Base-by-base conservation (phyloP, 2,329 filamentous ascomycete genomes). In the Ceratocystis lukuohia region DNA sequence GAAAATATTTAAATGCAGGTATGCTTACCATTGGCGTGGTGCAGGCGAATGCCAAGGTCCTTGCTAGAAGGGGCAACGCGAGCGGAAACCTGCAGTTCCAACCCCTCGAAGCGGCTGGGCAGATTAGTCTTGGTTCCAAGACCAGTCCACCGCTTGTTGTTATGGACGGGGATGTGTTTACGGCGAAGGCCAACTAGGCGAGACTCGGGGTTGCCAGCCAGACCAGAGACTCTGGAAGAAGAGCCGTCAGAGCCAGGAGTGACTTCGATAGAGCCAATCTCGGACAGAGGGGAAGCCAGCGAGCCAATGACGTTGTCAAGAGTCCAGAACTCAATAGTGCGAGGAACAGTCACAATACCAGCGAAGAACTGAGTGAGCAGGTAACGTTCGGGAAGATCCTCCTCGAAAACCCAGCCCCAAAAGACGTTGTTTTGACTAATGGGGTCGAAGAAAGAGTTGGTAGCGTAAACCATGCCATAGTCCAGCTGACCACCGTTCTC, bases 381-480 rank as follows among this genome's bases (percentile, higher is more conserved):
- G 48, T 62, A 68, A 12, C 63, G 63, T 10, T 48, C 56, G 8
- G 66, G 59, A 5, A 68, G 59, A 48, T 68, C 66, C n/a, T 68
- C 66, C 41, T 68, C 66, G 3, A 30, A 20, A 10, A 64, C 25
- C 64, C 64, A 65, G 22, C 45, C 66, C 59, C 59, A 63, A 20
- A 63, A 50, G 20, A 68, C 30, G 59, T 65, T 28, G 4, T 37
- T 48, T 25, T 65, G 28, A 5, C 46, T 63, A 30, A 65, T 8
- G 48, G 66, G 66, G 41, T 71, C 71, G 22, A 66, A 65, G 69
- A 72, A 71, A 2, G 70, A 62, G 66, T 72, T 70, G 2, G 67
- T 69, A 4, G 71, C 71, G 65, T 72, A 71, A 10, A 70, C 48
- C 20, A 69, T 46, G 20, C 70, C 71, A 28, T 72, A 70, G 63